Base-by-base conservation (phyloP, 192 early-diverging fungal species). In the Phycomyces blakesleeanus region DNA sequence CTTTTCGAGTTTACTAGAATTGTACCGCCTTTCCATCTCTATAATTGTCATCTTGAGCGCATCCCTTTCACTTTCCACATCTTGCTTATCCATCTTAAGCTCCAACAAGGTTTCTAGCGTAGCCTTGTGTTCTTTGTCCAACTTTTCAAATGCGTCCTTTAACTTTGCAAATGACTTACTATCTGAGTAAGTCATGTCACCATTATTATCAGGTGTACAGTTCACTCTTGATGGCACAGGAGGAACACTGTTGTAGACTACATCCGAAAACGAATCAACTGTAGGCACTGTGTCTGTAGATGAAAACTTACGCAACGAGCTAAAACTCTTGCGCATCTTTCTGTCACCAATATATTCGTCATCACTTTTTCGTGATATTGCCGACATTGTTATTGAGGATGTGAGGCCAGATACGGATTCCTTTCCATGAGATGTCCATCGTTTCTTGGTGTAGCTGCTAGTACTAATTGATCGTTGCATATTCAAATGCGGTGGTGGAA, bases 11-110 rank as follows among this genome's bases (percentile, higher is more conserved):
- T n/a, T 2, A 47, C 44, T 47, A 47, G 44, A 47, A 11, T 47
- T 47, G 44, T 47, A 47, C 1, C 44, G 60, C 21, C 52, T 22
- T 22, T 82, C 77, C 51, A 78, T 63, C 22, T 73, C 77, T 10
- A 50, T 42, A 9, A 83, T 57, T 38, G 66, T 72, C 49, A 66
- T 77, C 16, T 81, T 86, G 7, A 91, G 68, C 42, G 75, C 71
- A 16, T 89, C 76, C 47, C 81, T 68, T 63, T 83, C 78, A 10
- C 72, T 75, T 51, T 74, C 63, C 9, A 74, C 52, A 56, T 75
- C 75, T 21, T 78, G 76, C 57, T 76, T 77, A 54, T 75, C 77
- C 69, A 88, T 72, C 67, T 83, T 79, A 41, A 69, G 63, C 41
- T 72, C 75, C n/a, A 92, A 73, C 16, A 85, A 61, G 40, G 44